Evolutionary conservation across 305 asterid genomes (phyloP).

Genomic region (Rubia tinctorum): DNA sequence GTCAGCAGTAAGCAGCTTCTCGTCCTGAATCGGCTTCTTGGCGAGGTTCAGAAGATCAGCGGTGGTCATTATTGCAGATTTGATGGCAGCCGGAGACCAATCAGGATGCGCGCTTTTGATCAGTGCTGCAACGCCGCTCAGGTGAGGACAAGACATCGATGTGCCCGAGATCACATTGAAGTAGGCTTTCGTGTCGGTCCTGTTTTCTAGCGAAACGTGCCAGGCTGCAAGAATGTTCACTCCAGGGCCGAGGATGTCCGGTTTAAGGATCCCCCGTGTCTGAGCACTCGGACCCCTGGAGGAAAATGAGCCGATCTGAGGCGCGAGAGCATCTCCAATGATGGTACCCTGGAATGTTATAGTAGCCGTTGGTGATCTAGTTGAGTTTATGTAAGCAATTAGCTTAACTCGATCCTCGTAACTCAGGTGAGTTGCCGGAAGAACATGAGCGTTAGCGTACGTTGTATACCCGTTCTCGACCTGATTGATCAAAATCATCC

Average conservation of each 20-base stretch:
- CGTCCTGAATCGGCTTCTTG: conserved; percentile 36
- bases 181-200: conserved; percentile 23
- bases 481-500: conserved; percentile 26
- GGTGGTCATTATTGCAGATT: conserved; percentile 65
- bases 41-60: conserved; percentile 37
- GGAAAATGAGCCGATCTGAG: conserved; percentile 38
- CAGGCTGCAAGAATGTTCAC: conserved; percentile 50
- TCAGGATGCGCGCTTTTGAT: conserved; percentile 54
- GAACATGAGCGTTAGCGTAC: conserved; percentile 22
- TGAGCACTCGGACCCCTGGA: conserved; percentile 39
- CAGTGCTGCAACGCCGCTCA: conserved; percentile 60
- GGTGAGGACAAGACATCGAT: conserved; percentile 68
- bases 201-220: conserved; percentile 29
- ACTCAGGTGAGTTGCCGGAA: conserved; percentile 31
- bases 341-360: conserved; percentile 37
- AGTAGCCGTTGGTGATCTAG: conserved; percentile 29
- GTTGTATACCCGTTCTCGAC: conserved; percentile 13
- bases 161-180: conserved; percentile 54
- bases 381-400: conserved; percentile 28
- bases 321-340: conserved; percentile 40
- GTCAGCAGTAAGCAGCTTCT: conserved; percentile 30
- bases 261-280: conserved; percentile 51
- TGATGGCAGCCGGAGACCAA: conserved; percentile 65
- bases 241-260: conserved; percentile 54
- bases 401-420: conserved; percentile 21